Conservation (phyloP, 2,329 filamentous ascomycete species). For the Thelonectria rubi region DNA sequence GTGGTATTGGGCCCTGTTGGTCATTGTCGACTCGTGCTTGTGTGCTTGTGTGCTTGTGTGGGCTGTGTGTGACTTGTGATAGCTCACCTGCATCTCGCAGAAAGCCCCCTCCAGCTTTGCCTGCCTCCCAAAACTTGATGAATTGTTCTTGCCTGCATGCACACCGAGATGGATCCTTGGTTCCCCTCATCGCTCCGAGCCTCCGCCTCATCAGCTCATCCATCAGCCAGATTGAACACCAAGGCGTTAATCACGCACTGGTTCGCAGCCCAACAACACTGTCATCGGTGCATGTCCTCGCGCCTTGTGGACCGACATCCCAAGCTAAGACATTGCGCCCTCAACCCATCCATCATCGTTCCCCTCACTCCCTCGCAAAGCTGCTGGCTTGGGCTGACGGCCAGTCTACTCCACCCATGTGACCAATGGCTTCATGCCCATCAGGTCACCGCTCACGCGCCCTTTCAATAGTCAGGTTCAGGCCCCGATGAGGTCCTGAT, state of each 20-base stretch:
- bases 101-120: background rate
- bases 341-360: background rate
- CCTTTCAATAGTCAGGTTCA: background rate
- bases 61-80: conserved; percentile 7
- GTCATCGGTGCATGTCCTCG: background rate
- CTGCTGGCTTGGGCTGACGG: background rate
- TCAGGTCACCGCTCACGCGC: conserved; percentile 26
- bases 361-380: background rate
- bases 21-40: background rate
- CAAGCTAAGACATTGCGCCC: background rate
- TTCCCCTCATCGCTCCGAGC: background rate
- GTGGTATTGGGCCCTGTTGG: background rate
- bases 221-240: background rate
- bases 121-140: background rate
- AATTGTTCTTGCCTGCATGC: background rate
- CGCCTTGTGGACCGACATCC: background rate
- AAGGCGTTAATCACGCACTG: background rate
- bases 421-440: conserved; percentile 25
- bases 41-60: conserved; percentile 1
- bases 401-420: conserved; percentile 27
- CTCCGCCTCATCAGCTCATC: too few species aligned
- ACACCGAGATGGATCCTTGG: background rate
- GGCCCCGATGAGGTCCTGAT: background rate
- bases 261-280: background rate
- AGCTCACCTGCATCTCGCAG: conserved; percentile 22